phyloP scores from a whole-genome alignment of 176 grass and related monocot species.

The Juncus inflexus region DNA sequence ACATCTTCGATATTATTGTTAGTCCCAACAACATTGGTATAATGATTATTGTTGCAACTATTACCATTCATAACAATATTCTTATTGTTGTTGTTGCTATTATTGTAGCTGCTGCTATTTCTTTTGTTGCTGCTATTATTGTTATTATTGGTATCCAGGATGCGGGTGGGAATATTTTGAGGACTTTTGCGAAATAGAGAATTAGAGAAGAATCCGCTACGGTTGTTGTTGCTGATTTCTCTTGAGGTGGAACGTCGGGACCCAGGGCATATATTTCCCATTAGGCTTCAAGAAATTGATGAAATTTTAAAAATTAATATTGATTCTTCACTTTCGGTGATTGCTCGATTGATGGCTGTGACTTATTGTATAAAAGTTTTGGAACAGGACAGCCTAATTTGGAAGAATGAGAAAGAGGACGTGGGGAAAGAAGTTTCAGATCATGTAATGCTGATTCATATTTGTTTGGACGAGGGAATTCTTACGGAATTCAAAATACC shows the following conservation, averaged over 20 bases:
- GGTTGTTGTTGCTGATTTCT: conserved; percentile 25
- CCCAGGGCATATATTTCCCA: conserved; percentile 33
- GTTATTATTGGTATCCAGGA: too few species aligned
- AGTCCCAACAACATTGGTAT: not conserved
- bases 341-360: not conserved
- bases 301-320: conserved; percentile 2
- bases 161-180: not conserved
- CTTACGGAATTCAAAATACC: not conserved
- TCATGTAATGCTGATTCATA: not conserved
- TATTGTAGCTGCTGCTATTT: not conserved
- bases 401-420: not conserved
- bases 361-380: not conserved
- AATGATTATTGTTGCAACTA: conserved; percentile 1
- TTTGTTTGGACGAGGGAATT: not conserved
- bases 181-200: conserved; percentile 7
- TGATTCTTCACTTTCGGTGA: not conserved
- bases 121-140: too few species aligned
- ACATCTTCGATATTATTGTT: conserved; percentile 4
- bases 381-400: not conserved
- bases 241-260: conserved; percentile 19
- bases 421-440: not conserved
- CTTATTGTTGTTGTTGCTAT: conserved; percentile 18
- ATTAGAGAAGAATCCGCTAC: conserved; percentile 13
- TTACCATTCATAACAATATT: conserved; percentile 10
- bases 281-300: conserved; percentile 1